Evolutionary conservation across 257 asterid species (phyloP).

Genomic region (Solanum megistacrolobum): DNA sequence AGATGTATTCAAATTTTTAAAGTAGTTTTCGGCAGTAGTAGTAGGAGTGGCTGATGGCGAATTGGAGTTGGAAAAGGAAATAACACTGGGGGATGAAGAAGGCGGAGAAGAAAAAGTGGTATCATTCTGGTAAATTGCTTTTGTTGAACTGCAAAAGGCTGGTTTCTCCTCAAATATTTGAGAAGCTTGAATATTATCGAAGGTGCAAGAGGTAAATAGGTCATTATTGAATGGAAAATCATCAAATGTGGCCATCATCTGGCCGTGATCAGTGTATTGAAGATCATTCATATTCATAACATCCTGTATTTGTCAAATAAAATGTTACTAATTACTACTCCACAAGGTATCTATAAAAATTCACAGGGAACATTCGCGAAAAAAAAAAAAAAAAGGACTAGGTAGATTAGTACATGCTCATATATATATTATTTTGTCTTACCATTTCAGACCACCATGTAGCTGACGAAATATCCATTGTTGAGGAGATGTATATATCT

Average conservation of each 20-base stretch:
- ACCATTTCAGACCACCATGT: constrained; percentile 9
- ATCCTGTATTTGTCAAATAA: background rate
- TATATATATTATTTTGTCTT: background rate
- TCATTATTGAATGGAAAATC: background rate
- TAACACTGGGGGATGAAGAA: background rate
- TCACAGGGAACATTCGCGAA: background rate
- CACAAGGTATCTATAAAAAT: background rate
- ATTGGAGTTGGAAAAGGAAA: background rate
- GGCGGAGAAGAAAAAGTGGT: background rate
- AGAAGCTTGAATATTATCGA: background rate
- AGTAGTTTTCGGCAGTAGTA: background rate
- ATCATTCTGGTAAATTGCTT: background rate
- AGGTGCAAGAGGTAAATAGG: background rate
- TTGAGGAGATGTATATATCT: background rate
- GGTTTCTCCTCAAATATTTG: background rate
- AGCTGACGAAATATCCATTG: constrained; percentile 1
- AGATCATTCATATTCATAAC: background rate
- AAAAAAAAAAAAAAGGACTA: background rate
- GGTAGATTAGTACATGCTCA: too few species aligned
- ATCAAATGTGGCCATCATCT: background rate
- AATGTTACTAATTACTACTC: background rate
- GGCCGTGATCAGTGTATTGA: background rate
- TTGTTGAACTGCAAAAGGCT: background rate
- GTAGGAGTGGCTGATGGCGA: background rate
- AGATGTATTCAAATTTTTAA: background rate